phyloP scores from a whole-genome alignment of 306 rosid genomes.

The Acacia crassicarpa region DNA sequence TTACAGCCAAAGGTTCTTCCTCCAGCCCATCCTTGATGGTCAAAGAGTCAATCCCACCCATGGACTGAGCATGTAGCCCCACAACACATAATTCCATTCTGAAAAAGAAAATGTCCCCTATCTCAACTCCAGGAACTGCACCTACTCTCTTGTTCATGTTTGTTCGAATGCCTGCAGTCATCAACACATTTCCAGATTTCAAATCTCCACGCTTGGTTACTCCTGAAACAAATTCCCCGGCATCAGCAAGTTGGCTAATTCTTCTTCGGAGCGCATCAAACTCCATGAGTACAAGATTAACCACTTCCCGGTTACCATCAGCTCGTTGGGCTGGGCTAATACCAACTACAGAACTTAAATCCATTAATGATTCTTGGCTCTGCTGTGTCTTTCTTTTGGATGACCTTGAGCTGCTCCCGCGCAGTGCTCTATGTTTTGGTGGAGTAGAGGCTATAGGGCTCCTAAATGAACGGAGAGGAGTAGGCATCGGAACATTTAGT shows the following conservation, averaged over 20 bases:
- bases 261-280: constrained; percentile 62
- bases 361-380: constrained; percentile 3
- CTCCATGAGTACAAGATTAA: constrained; percentile 44
- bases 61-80: constrained; percentile 65
- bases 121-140: constrained; percentile 59
- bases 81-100: constrained; percentile 60
- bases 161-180: constrained; percentile 48
- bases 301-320: constrained; percentile 47
- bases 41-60: constrained; percentile 70
- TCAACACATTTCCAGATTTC: constrained; percentile 51
- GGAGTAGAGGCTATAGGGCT: constrained; percentile 2
- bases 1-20: constrained; percentile 59
- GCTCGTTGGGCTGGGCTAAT: constrained; percentile 26
- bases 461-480: constrained; percentile 50
- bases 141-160: constrained; percentile 59
- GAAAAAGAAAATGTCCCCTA: constrained; percentile 67
- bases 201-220: constrained; percentile 52
- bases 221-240: constrained; percentile 34
- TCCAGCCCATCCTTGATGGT: constrained; percentile 37
- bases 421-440: neutral
- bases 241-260: constrained; percentile 62
- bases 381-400: constrained; percentile 41
- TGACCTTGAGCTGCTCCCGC: constrained; percentile 17
- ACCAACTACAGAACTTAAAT: constrained; percentile 18
- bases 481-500: constrained; percentile 34